Base-by-base conservation (phyloP, 164 flowering plant species). In the Liriodendron chinense region DNA sequence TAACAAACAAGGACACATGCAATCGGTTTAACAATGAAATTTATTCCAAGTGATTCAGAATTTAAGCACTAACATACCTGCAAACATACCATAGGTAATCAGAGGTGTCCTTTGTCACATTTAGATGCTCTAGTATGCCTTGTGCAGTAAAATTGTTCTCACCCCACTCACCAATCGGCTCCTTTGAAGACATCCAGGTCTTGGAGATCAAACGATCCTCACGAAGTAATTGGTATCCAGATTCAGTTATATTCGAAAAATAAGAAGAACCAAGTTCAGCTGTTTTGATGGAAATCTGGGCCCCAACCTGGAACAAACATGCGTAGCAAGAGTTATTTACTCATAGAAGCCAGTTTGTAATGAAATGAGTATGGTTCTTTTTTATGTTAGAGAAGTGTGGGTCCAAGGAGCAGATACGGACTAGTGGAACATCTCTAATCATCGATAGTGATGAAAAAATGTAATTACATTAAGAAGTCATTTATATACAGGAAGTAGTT, bases 51-150 rank as follows among this genome's bases (percentile, higher is more conserved):
- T 67, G 10, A 67, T 16, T 26, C 24, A n/a, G 63, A 53, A 12
- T 53, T 53, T 71, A 16, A 71, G 47, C 28, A 23, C 72, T 21
- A 9, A 74, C 7, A 22, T 83, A 93, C 99, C 96, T 91, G 82
- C 90, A 91, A 59, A 78, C 78, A 76, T 86, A 83, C 98, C 97
- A 93, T 1, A 95, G 84, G 73, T 93, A 95, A 84, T 95, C 99
- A 72, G 98, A 88, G 8, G 75, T 47, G 77, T 95, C 99, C 79
- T 93, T 93, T 66, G 99, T 93, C 63, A 91, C 92, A 80, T 93
- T 91, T 81, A 92, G 81, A 81, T 95, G 99, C 86, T 93, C 97
- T 86, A 92, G 78, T 66, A 93, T 83, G 72, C 97, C 95, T 78
- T 80, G 80, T 20, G 78, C 80, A 9, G 95, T 90, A 77, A 94